Base-by-base conservation (phyloP, 2,329 filamentous ascomycete genomes). In the Aspergillus sp. region DNA sequence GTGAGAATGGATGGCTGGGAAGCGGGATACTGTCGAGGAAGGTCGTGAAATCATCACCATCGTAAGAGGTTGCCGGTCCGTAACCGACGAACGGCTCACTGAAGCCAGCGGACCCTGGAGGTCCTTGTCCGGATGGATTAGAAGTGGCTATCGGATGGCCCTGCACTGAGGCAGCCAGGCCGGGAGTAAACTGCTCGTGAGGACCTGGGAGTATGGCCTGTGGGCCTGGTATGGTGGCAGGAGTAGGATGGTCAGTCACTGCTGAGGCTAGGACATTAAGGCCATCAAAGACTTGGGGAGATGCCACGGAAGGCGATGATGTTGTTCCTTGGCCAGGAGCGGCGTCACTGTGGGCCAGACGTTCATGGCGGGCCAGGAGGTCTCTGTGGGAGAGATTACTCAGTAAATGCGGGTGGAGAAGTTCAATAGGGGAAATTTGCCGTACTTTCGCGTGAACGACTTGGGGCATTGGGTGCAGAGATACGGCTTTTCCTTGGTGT, bases 401-500 rank as follows among this genome's bases (percentile, higher is more conserved):
- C 23, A 49, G 27, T 52, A 36, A 50, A 47, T 32, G 19, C 30
- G 13, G 30, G 23, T 19, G 8, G 32, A 6, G 15, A 32, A 4
- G 10, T 25, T n/a, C 0, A 17, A 4, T 23, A n/a, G n/a, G 13
- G 23, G 23, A 15, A 5, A 62, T 13, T 15, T 36, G 32, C 32
- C 68, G 2, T 58, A 74, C 71, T 74, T 73, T 48, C 73, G 71
- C 5, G 73, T 75, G 48, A 75, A 75, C 7, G 73, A 71, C 57
- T 74, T 75, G 42, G 71, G 64, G 41, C 72, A 75, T 62, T 68
- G 67, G 8, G 59, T 48, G 41, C 72, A 75, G 57, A 57, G 51
- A 47, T 67, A 75, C 2, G 73, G 73, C 58, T 74, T 75, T 57
- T 75, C 73, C 36, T 75, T 75, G 19, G 73, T 75, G 58, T 75